Base-by-base conservation (phyloP, 768 basidiomycete genomes). In the Suillus clintonianus region DNA sequence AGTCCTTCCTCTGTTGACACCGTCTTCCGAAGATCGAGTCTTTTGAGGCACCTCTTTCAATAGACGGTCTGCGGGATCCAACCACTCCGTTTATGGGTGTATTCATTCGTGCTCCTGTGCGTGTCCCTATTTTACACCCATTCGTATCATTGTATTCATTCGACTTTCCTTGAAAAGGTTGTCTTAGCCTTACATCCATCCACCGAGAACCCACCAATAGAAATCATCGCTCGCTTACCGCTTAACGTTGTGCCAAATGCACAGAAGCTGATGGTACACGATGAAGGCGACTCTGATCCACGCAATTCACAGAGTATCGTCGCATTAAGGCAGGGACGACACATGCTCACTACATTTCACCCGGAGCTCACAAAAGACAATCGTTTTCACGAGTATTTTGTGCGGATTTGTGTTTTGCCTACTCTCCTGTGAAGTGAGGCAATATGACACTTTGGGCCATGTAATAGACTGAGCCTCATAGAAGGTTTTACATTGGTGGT, bases 21-120 rank as follows among this genome's bases (percentile, higher is more conserved):
- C 1, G 11, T 15, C 62, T 54, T 11, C 39, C 55, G 36, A 73
- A 97, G 89, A 81, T 95, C 4, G 95, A 97, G 71, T 97, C 94
- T 4, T 98, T 99, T 70, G 94, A 96, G 75, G 90, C 86, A 2
- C 83, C 87, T 1, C 78, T 99, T 8, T 74, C 79, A 15, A 87
- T 95, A 4, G 80, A 81, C 9, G 86, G 85, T 48, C 78, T 97
- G 24, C 80, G 82, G 37, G 77, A 91, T 60, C 74, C 90, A 1
- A 77, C 85, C 2, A 69, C 73, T 17, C 85, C 91, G 0, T 96
- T 94, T 72, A 86, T 83, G 22, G 93, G 92, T 0, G 83, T 97
- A 51, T 99, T 99, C 78, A 99, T 99, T 69, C 92, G 96, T 48
- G 96, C 96, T 54, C 96, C 96, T 0, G 92, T 90, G 71, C 48